Percentiles rank a stretch among this genome's conserved stretches.
These are phyloP conservation scores for Gossypium schwendimanii DNA, from an alignment of 441 rosid genomes.

Conservation along the genomic window DNA sequence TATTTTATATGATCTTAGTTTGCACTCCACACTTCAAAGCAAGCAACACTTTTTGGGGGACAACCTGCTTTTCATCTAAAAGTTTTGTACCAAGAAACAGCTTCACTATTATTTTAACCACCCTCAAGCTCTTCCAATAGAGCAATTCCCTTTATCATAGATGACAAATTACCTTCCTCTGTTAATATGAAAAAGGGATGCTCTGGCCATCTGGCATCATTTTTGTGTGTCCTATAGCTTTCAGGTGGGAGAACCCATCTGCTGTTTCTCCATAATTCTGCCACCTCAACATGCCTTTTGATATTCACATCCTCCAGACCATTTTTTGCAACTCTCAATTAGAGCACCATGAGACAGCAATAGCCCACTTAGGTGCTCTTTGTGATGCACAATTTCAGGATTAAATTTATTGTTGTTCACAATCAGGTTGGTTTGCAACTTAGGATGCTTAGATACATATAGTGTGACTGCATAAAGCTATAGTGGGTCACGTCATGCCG, in stretches of 20 bases:
- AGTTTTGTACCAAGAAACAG: not conserved
- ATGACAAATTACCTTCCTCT: slow-evolving; percentile 4
- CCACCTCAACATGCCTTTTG: not conserved
- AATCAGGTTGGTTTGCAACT: not conserved
- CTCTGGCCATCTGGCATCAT: not conserved
- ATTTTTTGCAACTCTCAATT: not conserved
- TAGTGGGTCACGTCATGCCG: slow-evolving; percentile 4
- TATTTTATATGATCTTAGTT: not conserved
- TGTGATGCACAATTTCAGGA: not conserved
- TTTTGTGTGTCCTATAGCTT: not conserved
- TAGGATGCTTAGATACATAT: not conserved
- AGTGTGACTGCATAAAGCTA: not conserved
- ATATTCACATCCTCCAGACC: not conserved
- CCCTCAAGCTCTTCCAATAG: not conserved
- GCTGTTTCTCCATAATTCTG: not conserved
- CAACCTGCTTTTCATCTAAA: not conserved
- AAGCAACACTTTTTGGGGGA: not conserved
- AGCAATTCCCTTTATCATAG: not conserved
- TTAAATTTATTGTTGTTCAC: slow-evolving; percentile 14
- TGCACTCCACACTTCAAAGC: not conserved
- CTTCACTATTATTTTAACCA: not conserved
- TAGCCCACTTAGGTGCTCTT: slow-evolving; percentile 8
- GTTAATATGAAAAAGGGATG: slow-evolving; percentile 3
- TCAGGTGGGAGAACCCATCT: slow-evolving; percentile 7
- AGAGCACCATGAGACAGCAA: not conserved